These are phyloP conservation scores for Blastomyces parvus DNA, from an alignment of 2,329 filamentous ascomycete genomes.

Conservation along the genomic window DNA sequence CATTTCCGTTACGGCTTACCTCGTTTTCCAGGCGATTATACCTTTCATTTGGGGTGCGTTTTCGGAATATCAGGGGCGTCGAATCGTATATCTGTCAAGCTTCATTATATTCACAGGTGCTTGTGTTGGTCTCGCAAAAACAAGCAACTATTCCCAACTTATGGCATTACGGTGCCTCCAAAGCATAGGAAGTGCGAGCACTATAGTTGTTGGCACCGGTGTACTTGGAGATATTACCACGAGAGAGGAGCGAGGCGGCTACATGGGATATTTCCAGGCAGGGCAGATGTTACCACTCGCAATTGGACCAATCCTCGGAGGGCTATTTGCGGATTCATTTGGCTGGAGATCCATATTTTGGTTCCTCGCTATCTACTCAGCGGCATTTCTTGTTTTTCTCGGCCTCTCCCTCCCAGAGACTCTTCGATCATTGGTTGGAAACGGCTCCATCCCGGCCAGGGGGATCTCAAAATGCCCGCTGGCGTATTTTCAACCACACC, in stretches of 20 bases:
- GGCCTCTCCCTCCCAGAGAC: constrained; percentile 35
- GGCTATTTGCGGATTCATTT: constrained; percentile 27
- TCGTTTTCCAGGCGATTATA: constrained; percentile 38
- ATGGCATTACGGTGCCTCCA: constrained; percentile 36
- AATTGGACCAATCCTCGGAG: constrained; percentile 37
- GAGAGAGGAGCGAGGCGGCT: constrained; percentile 33
- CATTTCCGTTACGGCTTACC: constrained; percentile 39
- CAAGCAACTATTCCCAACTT: constrained; percentile 31
- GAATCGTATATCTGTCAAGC: constrained; percentile 31
- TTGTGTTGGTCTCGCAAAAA: constrained; percentile 34
- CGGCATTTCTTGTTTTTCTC: constrained; percentile 26
- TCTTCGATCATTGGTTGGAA: constrained; percentile 27
- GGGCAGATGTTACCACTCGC: constrained; percentile 30
- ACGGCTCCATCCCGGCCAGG: constrained; percentile 19
- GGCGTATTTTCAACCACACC: constrained; percentile 13
- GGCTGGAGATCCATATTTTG: constrained; percentile 39
- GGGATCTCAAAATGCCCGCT: constrained; percentile 17
- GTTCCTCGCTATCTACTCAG: constrained; percentile 34
- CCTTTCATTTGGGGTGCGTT: constrained; percentile 36
- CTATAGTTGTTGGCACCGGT: constrained; percentile 35
- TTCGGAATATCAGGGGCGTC: constrained; percentile 35
- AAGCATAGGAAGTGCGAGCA: constrained; percentile 36
- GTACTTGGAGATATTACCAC: constrained; percentile 38
- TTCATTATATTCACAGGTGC: constrained; percentile 35
- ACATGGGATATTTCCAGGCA: constrained; percentile 34